A percentile compares a stretch with the other conserved stretches of the same genome.
phyloP scores from a whole-genome alignment of 345 rosid species.

The Populus ilicifolia region DNA sequence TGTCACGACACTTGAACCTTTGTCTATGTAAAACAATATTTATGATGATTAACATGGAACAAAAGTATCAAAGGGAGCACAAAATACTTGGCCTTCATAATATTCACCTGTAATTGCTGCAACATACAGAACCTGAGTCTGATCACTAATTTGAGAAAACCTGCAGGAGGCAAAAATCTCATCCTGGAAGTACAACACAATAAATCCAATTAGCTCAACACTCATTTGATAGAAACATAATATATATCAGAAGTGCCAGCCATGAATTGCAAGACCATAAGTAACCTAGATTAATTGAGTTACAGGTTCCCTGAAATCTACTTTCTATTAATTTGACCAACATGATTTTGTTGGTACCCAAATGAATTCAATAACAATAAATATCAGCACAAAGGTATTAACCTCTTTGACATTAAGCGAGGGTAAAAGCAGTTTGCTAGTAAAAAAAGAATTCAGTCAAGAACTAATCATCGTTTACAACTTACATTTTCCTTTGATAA shows the following conservation, averaged over 20 bases:
- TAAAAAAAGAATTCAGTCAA: background rate
- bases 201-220: slow-evolving; percentile 17
- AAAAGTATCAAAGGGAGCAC: background rate
- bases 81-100: background rate
- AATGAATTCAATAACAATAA: background rate
- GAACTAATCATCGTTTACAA: background rate
- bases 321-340: background rate
- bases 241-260: background rate
- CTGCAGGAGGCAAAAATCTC: slow-evolving; percentile 79
- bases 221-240: background rate
- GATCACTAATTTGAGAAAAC: slow-evolving; percentile 52
- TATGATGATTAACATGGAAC: slow-evolving; percentile 3
- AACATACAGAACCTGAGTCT: slow-evolving; percentile 49
- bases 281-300: background rate
- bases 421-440: background rate
- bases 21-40: slow-evolving; percentile 33
- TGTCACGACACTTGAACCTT: slow-evolving; percentile 62
- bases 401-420: background rate
- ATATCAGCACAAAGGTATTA: background rate
- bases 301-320: background rate
- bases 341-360: background rate
- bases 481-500: slow-evolving; percentile 66
- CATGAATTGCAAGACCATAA: background rate
- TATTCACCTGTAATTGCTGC: slow-evolving; percentile 74
- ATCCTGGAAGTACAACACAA: slow-evolving; percentile 42